Evolutionary conservation across 2,329 filamentous ascomycete species (phyloP), one percentile per base, ranked within the genome.

Genomic region (Amesomyces nigricolor): DNA sequence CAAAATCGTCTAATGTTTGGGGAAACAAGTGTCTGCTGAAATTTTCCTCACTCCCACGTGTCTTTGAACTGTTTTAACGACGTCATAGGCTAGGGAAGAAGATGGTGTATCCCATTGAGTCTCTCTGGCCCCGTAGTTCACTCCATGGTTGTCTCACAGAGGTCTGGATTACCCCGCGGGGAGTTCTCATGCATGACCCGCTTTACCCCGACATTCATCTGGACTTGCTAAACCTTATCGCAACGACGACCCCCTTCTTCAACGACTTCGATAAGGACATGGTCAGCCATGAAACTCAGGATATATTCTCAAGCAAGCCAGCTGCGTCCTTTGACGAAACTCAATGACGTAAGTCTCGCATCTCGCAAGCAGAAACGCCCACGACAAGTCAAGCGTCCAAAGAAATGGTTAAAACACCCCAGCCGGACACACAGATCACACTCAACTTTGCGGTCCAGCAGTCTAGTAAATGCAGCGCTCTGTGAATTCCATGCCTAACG

Each of bases 141-240:
- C 22, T 26, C 22, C 22, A 26, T 26, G 22, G 22, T 26, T 26
- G 4, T 26, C 22, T 3, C 22, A 26, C 22, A 9, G 32, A 35
- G 32, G 32, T 35, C 32, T 7, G 32, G 7, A 35, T 35, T 35
- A 35, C 50, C 50, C 50, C 50, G 50, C 50, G 32, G 35, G 3
- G 43, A 22, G 5, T 13, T 38, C 6, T 9, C 14, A 5, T 50
- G 22, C 26, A 8, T 13, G 50, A 39, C 43, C 35, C 35, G 43
- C 43, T 13, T 22, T 44, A 4, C 42, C 42, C 19, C 16, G 42
- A 26, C 19, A 4, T 14, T 19, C 11, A 48, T 47, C 52, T 42
- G 45, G 38, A 45, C n/a, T 45, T 6, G 8, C 14, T n/a, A 40
- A 52, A 53, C 26, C 51, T 53, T 53, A 53, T 48, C 39, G 42